Conservation (phyloP, 257 asterid genomes). For the Nicotiana benthamiana region DNA sequence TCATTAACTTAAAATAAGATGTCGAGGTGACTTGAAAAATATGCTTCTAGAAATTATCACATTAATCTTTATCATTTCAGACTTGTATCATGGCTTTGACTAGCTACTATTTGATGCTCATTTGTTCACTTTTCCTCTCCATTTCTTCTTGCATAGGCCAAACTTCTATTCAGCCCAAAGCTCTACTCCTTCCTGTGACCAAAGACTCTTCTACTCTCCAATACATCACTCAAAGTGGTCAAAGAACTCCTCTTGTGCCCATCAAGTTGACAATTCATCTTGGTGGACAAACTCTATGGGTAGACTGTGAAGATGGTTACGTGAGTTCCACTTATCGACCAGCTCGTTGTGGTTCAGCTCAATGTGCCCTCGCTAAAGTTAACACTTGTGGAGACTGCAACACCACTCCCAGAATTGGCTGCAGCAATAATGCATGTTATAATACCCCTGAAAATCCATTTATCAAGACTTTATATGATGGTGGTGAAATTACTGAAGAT, state of each 20-base stretch:
- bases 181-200: slow-evolving; percentile 14
- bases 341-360: slow-evolving; percentile 3
- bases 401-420: slow-evolving; percentile 12
- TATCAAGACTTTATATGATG: slow-evolving; percentile 12
- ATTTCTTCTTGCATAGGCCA: slow-evolving; percentile 16
- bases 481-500: slow-evolving; percentile 20
- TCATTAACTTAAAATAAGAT: background rate
- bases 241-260: slow-evolving; percentile 26
- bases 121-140: background rate
- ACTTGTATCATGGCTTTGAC: background rate
- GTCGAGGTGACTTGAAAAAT: background rate
- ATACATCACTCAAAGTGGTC: slow-evolving; percentile 17
- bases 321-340: slow-evolving; percentile 18
- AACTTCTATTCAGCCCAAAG: slow-evolving; percentile 10
- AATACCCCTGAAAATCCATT: slow-evolving; percentile 22
- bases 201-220: slow-evolving; percentile 23
- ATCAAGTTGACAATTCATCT: slow-evolving; percentile 20
- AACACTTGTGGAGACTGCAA: slow-evolving; percentile 14
- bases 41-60: background rate
- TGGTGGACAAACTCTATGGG: slow-evolving; percentile 29
- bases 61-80: background rate
- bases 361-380: slow-evolving; percentile 6
- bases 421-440: slow-evolving; percentile 18
- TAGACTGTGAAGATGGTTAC: slow-evolving; percentile 19
- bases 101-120: background rate